A percentile compares a stretch with the other conserved stretches of the same genome.
phyloP scores from a whole-genome alignment of 441 rosid species.

The Isatis lusitanica region DNA sequence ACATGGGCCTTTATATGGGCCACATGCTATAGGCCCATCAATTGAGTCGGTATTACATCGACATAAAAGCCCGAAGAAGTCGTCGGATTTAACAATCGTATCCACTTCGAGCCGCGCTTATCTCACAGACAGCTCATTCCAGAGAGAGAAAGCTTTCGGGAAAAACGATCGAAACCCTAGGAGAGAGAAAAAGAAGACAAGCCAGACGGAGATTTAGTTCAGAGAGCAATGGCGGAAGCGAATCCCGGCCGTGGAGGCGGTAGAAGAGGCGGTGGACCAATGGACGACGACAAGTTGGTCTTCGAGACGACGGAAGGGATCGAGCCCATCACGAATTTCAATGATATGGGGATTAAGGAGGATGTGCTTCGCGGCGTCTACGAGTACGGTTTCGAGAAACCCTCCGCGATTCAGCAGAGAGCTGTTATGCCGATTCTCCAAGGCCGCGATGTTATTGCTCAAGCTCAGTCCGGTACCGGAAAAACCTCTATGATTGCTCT shows the following conservation, averaged over 20 bases:
- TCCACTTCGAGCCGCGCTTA: slow-evolving; percentile 22
- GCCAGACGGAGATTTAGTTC: background rate
- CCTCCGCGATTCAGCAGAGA: slow-evolving; percentile 93
- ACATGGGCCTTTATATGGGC: slow-evolving; percentile 2
- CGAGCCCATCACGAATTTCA: slow-evolving; percentile 80
- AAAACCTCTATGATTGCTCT: slow-evolving; percentile 95
- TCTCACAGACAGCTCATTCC: background rate
- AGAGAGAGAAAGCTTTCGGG: background rate
- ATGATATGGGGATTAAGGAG: slow-evolving; percentile 80
- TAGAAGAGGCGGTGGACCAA: slow-evolving; percentile 46
- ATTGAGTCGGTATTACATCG: slow-evolving; percentile 3
- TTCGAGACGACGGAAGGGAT: slow-evolving; percentile 92
- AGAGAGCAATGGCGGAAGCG: slow-evolving; percentile 40
- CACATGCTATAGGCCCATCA: background rate
- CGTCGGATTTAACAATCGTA: slow-evolving; percentile 5
- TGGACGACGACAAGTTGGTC: slow-evolving; percentile 71
- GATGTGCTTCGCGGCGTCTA: slow-evolving; percentile 87
- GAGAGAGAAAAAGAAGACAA: slow-evolving; percentile 14
- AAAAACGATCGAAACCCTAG: slow-evolving; percentile 33
- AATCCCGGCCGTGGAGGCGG: slow-evolving; percentile 47
- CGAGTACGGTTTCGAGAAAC: slow-evolving; percentile 85
- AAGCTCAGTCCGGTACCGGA: slow-evolving; percentile 97
- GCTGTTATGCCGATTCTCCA: slow-evolving; percentile 89
- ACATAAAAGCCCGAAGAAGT: slow-evolving; percentile 11
- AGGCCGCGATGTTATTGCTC: slow-evolving; percentile 93